phyloP scores from a whole-genome alignment of 345 rosid genomes.

The Erysimum cheiranthoides region DNA sequence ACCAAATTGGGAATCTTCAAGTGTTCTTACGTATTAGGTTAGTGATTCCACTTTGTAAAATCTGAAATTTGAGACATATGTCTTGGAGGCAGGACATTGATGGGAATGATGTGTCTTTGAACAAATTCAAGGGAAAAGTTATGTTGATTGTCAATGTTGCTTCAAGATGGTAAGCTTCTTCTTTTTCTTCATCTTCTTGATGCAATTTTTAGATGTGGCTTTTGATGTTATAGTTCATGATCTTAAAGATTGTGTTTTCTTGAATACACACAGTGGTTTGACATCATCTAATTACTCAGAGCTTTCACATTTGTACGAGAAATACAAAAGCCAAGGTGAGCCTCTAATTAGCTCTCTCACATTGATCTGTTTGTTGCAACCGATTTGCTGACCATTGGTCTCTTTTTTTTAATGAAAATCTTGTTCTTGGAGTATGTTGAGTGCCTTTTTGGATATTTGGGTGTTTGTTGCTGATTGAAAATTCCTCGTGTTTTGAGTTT shows the following conservation, averaged over 20 bases:
- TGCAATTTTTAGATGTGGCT: not conserved
- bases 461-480: not conserved
- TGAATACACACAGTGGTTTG: constrained; percentile 62
- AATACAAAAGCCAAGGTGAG: constrained; percentile 89
- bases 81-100: constrained; percentile 74
- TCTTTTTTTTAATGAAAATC: not conserved
- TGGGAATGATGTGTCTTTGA: constrained; percentile 77
- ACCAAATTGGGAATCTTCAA: not conserved
- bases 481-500: not conserved
- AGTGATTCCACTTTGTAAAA: not conserved
- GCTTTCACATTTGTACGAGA: constrained; percentile 79
- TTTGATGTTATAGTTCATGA: not conserved
- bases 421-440: not conserved
- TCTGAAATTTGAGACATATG: not conserved
- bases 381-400: not conserved
- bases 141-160: constrained; percentile 94
- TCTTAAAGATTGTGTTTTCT: constrained; percentile 35
- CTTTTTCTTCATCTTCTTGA: not conserved
- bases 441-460: not conserved
- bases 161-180: constrained; percentile 72
- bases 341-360: not conserved
- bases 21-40: not conserved
- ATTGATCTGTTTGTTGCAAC: not conserved
- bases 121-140: constrained; percentile 81
- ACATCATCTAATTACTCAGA: constrained; percentile 89